Conservation (phyloP, 108 stramenopile species). For the Nannochloropsis oceanica region DNA sequence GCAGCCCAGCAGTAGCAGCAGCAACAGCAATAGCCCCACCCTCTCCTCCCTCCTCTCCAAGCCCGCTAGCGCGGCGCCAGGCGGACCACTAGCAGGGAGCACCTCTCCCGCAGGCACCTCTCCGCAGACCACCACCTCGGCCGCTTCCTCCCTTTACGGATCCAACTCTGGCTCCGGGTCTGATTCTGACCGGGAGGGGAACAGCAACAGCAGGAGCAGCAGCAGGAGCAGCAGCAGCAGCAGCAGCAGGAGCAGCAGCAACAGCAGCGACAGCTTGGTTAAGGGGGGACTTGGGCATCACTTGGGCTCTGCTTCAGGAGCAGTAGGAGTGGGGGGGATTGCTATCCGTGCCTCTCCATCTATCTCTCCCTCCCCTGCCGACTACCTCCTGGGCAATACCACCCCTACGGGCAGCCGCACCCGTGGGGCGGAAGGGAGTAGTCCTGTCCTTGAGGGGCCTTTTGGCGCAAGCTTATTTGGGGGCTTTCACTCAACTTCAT, state of each 20-base stretch:
- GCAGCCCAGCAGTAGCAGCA: not conserved
- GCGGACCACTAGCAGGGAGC: not conserved
- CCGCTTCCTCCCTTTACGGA: not conserved
- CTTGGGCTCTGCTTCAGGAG: too few species aligned
- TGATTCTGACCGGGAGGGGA: not conserved
- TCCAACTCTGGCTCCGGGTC: not conserved
- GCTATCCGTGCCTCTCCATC: not conserved
- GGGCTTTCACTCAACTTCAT: not conserved
- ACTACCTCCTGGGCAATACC: not conserved
- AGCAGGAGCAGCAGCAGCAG: not conserved
- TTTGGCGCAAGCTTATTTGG: not conserved
- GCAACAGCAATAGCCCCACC: not conserved
- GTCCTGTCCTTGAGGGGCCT: not conserved
- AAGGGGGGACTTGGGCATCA: too few species aligned
- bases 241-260: not conserved
- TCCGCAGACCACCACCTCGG: not conserved
- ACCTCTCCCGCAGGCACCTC: not conserved
- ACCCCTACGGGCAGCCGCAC: not conserved
- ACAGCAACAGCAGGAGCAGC: not conserved
- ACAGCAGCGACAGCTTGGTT: too few species aligned
- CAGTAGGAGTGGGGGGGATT: too few species aligned
- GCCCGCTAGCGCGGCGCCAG: not conserved
- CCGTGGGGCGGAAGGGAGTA: not conserved
- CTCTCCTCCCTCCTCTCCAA: not conserved
- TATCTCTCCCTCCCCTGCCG: not conserved